Base-by-base conservation (phyloP, 257 asterid species). In the Fraxinus excelsior region DNA sequence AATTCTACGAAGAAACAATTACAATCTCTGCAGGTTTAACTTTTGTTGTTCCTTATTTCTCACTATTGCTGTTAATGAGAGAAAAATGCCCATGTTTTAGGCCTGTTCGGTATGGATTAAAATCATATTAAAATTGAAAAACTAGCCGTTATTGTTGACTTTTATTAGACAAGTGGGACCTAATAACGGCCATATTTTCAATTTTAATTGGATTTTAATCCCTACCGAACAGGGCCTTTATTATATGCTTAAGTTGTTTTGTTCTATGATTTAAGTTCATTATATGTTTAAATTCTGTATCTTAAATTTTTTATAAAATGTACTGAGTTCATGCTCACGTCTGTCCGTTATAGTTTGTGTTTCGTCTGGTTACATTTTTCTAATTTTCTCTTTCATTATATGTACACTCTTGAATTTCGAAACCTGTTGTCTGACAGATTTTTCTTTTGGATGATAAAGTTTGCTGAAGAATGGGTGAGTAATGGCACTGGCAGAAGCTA, bases 401-500 rank as follows among this genome's bases (percentile, higher is more conserved):
- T 0, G 12, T 6, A 25, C 14, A 8, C n/a, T 23, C 67, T 10
- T 60, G 32, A 60, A 60, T 60, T 26, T 25, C 2, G 2, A 62
- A 62, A 25, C 32, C 28, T 0, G 4, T 62, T 25, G 28, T 10
- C 34, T 62, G 18, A 62, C 35, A 26, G 68, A 62, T 62, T 62
- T 26, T 69, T 58, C 4, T 40, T 40, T 40, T 72, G 65, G 68
- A 56, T 32, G 26, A 76, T 70, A 64, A 77, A 67, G 58, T 83
- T 78, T 68, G 74, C 70, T 78, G 81, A 78, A 71, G 82, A 69
- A 85, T 86, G 91, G 86, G 21, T 46, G 78, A 80, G 78, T 77
- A 66, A 90, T 92, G 95, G 96, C 94, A 35, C 81, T 86, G 77
- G 92, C 96, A n/a, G 98, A 92, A 87, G 96, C 89, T 72, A 87